A percentile compares a stretch with the other conserved stretches of the same genome.
These are phyloP conservation scores for Pseudocercospora fuligena DNA, from an alignment of 2,329 filamentous ascomycete genomes.

Conservation along the genomic window DNA sequence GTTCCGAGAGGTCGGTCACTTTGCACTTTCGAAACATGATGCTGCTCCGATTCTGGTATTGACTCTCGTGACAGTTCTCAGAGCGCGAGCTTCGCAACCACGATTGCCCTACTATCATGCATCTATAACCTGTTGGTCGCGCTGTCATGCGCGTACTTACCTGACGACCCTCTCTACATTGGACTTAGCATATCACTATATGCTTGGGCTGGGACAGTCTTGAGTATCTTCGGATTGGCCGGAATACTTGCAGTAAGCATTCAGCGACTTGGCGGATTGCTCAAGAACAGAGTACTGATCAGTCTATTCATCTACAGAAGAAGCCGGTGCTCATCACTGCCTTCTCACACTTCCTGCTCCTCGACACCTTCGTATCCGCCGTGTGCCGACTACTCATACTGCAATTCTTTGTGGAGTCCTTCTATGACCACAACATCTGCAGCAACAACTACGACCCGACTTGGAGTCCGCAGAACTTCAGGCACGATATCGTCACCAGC, in stretches of 20 bases:
- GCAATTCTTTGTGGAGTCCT: conserved; percentile 33
- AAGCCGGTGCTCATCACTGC: conserved; percentile 28
- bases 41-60: conserved; percentile 2
- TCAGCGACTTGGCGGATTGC: not conserved
- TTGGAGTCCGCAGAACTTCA: conserved; percentile 28
- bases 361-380: conserved; percentile 35
- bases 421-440: conserved; percentile 34
- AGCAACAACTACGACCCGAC: conserved; percentile 26
- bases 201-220: conserved; percentile 34
- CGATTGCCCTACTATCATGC: conserved; percentile 31
- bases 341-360: conserved; percentile 35
- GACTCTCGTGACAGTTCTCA: conserved; percentile 9
- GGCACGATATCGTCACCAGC: conserved; percentile 31
- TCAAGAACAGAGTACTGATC: not conserved
- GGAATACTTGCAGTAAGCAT: conserved; percentile 32
- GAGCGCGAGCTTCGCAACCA: conserved; percentile 26
- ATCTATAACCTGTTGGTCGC: conserved; percentile 35
- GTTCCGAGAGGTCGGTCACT: not conserved
- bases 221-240: conserved; percentile 33
- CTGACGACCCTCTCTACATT: conserved; percentile 37
- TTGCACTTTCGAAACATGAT: not conserved
- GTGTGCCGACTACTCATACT: conserved; percentile 31
- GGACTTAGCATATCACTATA: conserved; percentile 33
- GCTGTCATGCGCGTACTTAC: conserved; percentile 33
- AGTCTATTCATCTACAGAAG: conserved; percentile 20